phyloP scores from a whole-genome alignment of 2,329 filamentous ascomycete genomes.

The Penicillium concentricum region DNA sequence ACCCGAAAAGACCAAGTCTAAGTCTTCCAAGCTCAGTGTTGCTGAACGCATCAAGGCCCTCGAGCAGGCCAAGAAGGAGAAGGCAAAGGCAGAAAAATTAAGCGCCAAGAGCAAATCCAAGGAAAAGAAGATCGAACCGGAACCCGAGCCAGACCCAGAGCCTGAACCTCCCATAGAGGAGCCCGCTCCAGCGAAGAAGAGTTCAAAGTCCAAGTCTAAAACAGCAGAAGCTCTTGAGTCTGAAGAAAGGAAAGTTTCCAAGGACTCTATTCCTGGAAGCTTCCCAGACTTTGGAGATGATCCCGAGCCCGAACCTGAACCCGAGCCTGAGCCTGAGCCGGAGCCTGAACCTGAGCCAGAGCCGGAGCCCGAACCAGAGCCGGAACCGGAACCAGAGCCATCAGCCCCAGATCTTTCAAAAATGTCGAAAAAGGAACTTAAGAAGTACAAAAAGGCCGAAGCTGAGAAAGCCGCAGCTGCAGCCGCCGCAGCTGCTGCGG shows the following conservation, averaged over 20 bases:
- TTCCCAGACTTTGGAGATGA: slow-evolving; percentile 49
- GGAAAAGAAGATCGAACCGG: slow-evolving; percentile 18
- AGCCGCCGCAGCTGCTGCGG: slow-evolving; percentile 17
- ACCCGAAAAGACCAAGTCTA: slow-evolving; percentile 45
- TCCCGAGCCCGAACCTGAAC: slow-evolving; percentile 17
- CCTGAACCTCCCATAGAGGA: slow-evolving; percentile 33
- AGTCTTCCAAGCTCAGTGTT: slow-evolving; percentile 47
- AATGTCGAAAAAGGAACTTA: slow-evolving; percentile 28
- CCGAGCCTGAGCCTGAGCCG: slow-evolving; percentile 27
- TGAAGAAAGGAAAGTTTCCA: slow-evolving; percentile 36
- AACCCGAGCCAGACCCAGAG: slow-evolving; percentile 25
- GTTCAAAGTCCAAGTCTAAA: slow-evolving; percentile 19
- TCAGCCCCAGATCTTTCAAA: slow-evolving; percentile 25
- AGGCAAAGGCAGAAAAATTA: slow-evolving; percentile 39
- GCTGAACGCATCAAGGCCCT: slow-evolving; percentile 55
- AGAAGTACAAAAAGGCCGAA: slow-evolving; percentile 30
- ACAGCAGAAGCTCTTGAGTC: slow-evolving; percentile 21
- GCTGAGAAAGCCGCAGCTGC: slow-evolving; percentile 30
- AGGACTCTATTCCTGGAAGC: slow-evolving; percentile 54
- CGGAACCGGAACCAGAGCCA: slow-evolving; percentile 15
- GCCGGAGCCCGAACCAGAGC: slow-evolving; percentile 21
- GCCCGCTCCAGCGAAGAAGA: slow-evolving; percentile 42
- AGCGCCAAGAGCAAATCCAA: slow-evolving; percentile 36
- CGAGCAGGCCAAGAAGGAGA: slow-evolving; percentile 42
- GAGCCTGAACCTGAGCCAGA: slow-evolving; percentile 40